Percentiles rank a stretch among this genome's conserved stretches.
These are phyloP conservation scores for Platanthera zijinensis DNA, from an alignment of 106 monocot genomes.

Conservation along the genomic window DNA sequence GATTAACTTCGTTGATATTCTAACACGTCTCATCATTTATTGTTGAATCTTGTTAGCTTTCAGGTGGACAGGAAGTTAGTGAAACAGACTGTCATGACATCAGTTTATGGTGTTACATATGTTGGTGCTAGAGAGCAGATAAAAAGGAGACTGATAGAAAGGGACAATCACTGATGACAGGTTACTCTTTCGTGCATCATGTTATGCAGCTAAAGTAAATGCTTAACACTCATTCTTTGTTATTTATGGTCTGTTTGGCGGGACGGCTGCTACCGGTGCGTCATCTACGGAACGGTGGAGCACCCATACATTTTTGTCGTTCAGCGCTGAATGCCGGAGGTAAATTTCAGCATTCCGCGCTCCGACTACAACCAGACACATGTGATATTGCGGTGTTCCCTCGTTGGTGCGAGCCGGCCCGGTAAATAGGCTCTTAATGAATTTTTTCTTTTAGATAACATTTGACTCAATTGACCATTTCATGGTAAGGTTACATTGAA, in stretches of 20 bases:
- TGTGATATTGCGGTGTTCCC: no score
- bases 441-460: neutral
- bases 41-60: conserved; percentile 50
- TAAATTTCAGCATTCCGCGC: no score
- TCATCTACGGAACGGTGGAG: no score
- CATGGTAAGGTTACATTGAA: conserved; percentile 55
- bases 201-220: conserved; percentile 83
- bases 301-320: no score
- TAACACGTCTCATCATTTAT: conserved; percentile 11
- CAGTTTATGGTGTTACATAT: conserved; percentile 94
- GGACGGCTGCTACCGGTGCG: no score
- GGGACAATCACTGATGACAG: conserved; percentile 67
- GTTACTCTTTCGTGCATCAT: conserved; percentile 61
- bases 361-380: no score
- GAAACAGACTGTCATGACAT: conserved; percentile 96
- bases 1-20: neutral
- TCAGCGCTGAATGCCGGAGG: no score
- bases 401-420: no score
- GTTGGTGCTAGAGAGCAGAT: conserved; percentile 91
- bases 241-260: no score
- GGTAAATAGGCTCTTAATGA: neutral
- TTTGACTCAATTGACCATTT: neutral
- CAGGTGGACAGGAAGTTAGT: conserved; percentile 95
- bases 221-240: neutral
- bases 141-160: conserved; percentile 71